Percentiles rank a stretch among this genome's conserved stretches.
phyloP scores from a whole-genome alignment of 1,284 basidiomycete genomes.

The Ustilago crameri region DNA sequence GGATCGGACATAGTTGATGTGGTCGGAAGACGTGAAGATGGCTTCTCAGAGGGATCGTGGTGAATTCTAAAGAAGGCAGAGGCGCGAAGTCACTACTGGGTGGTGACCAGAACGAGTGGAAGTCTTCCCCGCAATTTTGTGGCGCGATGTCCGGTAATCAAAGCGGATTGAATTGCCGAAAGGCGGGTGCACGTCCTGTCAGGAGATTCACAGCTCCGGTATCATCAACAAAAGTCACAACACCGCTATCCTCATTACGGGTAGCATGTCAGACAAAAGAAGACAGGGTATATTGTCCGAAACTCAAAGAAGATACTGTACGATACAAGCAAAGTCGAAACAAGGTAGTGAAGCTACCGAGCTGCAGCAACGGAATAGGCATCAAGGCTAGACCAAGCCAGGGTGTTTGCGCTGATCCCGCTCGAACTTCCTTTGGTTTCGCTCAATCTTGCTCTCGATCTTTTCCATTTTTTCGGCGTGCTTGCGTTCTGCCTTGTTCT shows the following conservation, averaged over 20 bases:
- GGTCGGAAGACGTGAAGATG: not conserved
- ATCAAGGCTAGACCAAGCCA: not conserved
- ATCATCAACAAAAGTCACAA: too few species aligned
- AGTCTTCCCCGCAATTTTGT: constrained; percentile 6
- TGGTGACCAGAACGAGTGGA: not conserved
- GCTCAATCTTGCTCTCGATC: constrained; percentile 20
- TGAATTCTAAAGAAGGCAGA: too few species aligned
- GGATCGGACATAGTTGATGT: constrained; percentile 30
- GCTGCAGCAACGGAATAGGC: not conserved
- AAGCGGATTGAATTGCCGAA: constrained; percentile 1
- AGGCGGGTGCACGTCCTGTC: too few species aligned
- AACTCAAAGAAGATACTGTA: too few species aligned
- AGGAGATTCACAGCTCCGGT: too few species aligned
- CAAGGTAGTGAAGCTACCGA: too few species aligned
- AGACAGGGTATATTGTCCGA: too few species aligned
- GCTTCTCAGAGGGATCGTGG: too few species aligned
- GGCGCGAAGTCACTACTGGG: too few species aligned
- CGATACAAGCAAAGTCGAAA: not conserved
- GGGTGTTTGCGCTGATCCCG: constrained; percentile 10
- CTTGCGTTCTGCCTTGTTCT: constrained; percentile 17
- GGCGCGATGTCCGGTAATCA: not conserved
- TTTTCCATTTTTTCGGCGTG: constrained; percentile 10
- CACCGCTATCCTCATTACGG: too few species aligned
- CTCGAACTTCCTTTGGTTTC: not conserved
- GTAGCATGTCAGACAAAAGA: too few species aligned